Evolutionary conservation across 2,329 filamentous ascomycete genomes (phyloP).

Genomic region (Aspergillus spinulosporus): DNA sequence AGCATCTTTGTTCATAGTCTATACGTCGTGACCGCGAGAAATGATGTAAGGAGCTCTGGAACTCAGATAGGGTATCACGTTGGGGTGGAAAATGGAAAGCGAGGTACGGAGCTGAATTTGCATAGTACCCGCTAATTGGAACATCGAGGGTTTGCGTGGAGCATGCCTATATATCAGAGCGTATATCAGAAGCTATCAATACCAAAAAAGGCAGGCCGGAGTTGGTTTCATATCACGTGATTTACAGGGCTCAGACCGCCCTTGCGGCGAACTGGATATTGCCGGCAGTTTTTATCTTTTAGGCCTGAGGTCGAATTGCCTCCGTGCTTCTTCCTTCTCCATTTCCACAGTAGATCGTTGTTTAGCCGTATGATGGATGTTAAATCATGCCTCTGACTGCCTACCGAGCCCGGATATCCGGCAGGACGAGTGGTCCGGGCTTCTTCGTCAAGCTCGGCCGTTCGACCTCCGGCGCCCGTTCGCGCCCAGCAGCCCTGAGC

Average conservation of each 20-base stretch:
- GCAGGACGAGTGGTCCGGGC: conserved; percentile 10
- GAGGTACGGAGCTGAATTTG: too few relatives aligned
- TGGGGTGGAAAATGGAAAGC: too few relatives aligned
- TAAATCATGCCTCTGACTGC: conserved; percentile 27
- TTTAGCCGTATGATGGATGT: conserved; percentile 10
- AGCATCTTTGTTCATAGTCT: too few relatives aligned
- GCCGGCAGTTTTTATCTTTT: neutral
- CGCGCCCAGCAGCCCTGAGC: conserved; percentile 1
- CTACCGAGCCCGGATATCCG: conserved; percentile 20
- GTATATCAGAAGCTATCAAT: too few relatives aligned
- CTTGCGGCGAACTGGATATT: neutral
- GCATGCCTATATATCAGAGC: too few relatives aligned
- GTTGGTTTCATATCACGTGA: neutral
- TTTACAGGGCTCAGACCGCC: neutral
- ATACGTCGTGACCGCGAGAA: too few relatives aligned
- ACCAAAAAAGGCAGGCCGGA: too few relatives aligned
- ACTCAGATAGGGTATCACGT: too few relatives aligned
- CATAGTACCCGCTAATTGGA: too few relatives aligned
- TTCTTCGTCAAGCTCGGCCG: neutral
- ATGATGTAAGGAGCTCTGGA: too few relatives aligned
- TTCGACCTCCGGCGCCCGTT: conserved; percentile 3
- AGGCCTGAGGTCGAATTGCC: neutral
- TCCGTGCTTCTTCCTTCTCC: neutral
- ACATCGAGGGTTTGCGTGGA: too few relatives aligned
- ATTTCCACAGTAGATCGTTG: neutral